Evolutionary conservation across 1,284 basidiomycete genomes (phyloP), one percentile per base, ranked within the genome.

Genomic region (Tilletia horrida): DNA sequence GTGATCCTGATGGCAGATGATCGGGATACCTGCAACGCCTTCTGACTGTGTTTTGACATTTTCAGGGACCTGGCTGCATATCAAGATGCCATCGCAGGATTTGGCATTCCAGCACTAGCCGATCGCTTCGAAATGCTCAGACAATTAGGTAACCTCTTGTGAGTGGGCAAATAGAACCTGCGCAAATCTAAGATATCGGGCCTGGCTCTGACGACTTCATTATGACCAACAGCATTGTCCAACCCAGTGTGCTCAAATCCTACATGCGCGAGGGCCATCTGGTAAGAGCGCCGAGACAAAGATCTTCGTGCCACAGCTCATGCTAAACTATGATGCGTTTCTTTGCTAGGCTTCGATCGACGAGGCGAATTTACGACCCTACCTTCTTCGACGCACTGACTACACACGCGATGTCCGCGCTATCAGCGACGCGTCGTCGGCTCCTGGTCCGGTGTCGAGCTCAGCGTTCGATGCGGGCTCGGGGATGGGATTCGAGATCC

Each of bases 81-180:
- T 80, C 96, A 98, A 85, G 96, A 98, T 76, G 88, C 88, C 1
- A 88, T 97, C 71, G 85, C 86, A 68, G 88, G 87, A 14, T 97
- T 95, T 83, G 86, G 86, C 40, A 89, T 96, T 50, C 86, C 91
- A 1, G 86, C 91, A 1, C 85, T 99, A 2, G 88, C 90, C 70
- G 95, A 97, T 82, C 92, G 96, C 21, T 99, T 96, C 84, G 96
- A 98, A 81, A 97, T 98, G 86, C 89, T 98, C 72, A 90, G 95
- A 57, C 94, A 98, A 83, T 88, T 99, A 1, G 96, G 96, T 76
- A 96, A 97, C 80, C 87, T 95, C 67, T 99, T 97, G 86, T 89
- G 97, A 73, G 91, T 97, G 57, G 90, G 89, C n/a, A n/a, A n/a
- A n/a, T n/a, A n/a, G n/a, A n/a, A n/a, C n/a, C n/a, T n/a, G n/a